Percentiles rank a stretch among this genome's conserved stretches.
Evolutionary conservation across 768 basidiomycete species (phyloP).

Genomic region (Phylloporus arenicola): DNA sequence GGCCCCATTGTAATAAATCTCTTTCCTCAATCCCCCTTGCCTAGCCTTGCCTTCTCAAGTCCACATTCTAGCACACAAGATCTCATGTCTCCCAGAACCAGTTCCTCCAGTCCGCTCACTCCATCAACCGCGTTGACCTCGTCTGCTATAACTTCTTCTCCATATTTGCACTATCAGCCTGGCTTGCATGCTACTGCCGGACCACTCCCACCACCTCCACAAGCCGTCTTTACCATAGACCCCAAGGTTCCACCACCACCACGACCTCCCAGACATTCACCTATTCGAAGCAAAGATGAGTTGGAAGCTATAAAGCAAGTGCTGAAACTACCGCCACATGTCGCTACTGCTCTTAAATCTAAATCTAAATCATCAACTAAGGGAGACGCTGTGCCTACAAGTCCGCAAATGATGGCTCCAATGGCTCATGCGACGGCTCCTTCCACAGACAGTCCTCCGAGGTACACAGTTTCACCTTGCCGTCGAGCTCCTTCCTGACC

Average conservation of each 20-base stretch:
- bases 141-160: constrained; percentile 25
- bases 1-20: constrained; percentile 55
- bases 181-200: constrained; percentile 68
- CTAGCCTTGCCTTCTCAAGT: constrained; percentile 26
- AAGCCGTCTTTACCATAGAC: constrained; percentile 47
- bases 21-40: constrained; percentile 30
- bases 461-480: constrained; percentile 12
- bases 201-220: constrained; percentile 66
- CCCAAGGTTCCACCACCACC: constrained; percentile 48
- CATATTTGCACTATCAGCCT: constrained; percentile 59
- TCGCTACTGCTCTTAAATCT: constrained; percentile 37
- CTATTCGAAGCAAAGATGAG: constrained; percentile 43
- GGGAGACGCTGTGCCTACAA: constrained; percentile 22
- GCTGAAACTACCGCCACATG: constrained; percentile 53
- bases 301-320: constrained; percentile 55
- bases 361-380: constrained; percentile 17
- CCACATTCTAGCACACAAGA: constrained; percentile 24
- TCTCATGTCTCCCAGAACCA: constrained; percentile 24
- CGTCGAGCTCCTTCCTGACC: neutral
- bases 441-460: constrained; percentile 11
- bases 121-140: no score
- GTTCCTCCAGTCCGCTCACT: constrained; percentile 23
- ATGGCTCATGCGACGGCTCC: neutral
- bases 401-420: constrained; percentile 19
- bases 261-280: constrained; percentile 59